Evolutionary conservation across 2,329 filamentous ascomycete genomes (phyloP).

Genomic region (Aspergillus nomiae): DNA sequence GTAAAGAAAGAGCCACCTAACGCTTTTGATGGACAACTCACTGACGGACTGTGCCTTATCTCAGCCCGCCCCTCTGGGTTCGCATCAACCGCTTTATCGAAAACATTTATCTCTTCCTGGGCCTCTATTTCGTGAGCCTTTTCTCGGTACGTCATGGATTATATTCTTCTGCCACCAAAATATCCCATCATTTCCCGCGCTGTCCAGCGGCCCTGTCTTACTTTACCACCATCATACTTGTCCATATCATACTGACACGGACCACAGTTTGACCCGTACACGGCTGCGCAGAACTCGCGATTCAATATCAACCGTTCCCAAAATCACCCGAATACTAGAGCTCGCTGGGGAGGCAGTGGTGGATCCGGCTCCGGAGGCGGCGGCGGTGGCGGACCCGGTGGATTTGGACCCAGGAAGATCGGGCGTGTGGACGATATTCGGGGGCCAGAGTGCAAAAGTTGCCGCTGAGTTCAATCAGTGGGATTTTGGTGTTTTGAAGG

Average conservation of each 20-base stretch:
- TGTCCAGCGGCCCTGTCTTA: not conserved
- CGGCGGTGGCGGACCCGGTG: conserved; percentile 30
- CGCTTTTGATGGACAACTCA: not conserved
- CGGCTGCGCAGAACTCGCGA: conserved; percentile 46
- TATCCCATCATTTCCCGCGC: too few relatives aligned
- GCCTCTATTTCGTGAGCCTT: conserved; percentile 51
- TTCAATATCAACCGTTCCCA: conserved; percentile 46
- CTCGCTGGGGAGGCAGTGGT: conserved; percentile 27
- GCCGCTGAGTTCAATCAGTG: conserved; percentile 20
- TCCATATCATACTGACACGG: conserved; percentile 14
- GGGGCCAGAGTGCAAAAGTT: conserved; percentile 51
- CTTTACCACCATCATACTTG: not conserved
- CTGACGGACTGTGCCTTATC: conserved; percentile 1
- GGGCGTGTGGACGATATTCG: conserved; percentile 52
- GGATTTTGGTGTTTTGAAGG: not conserved
- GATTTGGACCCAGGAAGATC: conserved; percentile 39
- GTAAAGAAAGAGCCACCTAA: conserved; percentile 24
- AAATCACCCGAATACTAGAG: conserved; percentile 25
- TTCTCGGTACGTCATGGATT: conserved; percentile 44
- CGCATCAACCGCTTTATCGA: conserved; percentile 45
- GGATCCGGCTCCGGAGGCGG: conserved; percentile 29
- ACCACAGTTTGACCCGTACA: conserved; percentile 47
- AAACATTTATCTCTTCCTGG: conserved; percentile 49
- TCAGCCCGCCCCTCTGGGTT: conserved; percentile 48
- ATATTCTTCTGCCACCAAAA: not conserved